Evolutionary conservation across 345 rosid species (phyloP), one percentile per base, ranked within the genome.

Genomic region (Alliaria petiolata): DNA sequence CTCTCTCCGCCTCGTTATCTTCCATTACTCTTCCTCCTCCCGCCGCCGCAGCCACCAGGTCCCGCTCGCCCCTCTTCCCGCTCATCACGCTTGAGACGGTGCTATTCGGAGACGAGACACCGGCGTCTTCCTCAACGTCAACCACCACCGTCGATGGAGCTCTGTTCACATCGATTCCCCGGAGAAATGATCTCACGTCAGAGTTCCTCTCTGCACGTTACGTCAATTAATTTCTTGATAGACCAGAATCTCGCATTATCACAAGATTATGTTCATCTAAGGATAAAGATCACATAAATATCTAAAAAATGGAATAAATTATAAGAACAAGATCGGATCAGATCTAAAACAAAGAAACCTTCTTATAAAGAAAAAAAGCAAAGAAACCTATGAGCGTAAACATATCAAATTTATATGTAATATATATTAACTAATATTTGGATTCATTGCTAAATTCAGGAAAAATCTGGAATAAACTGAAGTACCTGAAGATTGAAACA

Each of bases 21-120:
- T 85, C 93, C 4, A 36, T 44, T 9, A 6, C 0, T 22, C 69
- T 35, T 11, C 67, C 72, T 33, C 72, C 78, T 49, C 75, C 55
- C 1, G 44, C 26, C 11, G 52, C 61, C 15, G 62, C 55, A 33
- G 84, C 83, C 12, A 74, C 35, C 8, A 71, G 72, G 30, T 91
- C 90, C 51, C 96, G 78, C 65, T 89, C 95, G 40, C 71, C 82
- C 53, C 85, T 80, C 83, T 92, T 92, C 40, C 93, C 96, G 56
- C 98, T 87, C 39, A 83, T 33, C 3, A 64, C 75, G 72, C 97
- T 92, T 3, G 98, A 92, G 36, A 92, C 64, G 7, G 97, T 83
- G 76, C 97, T 92, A 83, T 90, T 92, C 1, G 97, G 96, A 0
- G 98, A 92, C 0, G 97, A 92, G 1, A 71, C 85, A 26, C 84